A percentile compares a stretch with the other conserved stretches of the same genome.
Evolutionary conservation across 257 asterid genomes (phyloP).

Genomic region (Scutellaria galericulata): DNA sequence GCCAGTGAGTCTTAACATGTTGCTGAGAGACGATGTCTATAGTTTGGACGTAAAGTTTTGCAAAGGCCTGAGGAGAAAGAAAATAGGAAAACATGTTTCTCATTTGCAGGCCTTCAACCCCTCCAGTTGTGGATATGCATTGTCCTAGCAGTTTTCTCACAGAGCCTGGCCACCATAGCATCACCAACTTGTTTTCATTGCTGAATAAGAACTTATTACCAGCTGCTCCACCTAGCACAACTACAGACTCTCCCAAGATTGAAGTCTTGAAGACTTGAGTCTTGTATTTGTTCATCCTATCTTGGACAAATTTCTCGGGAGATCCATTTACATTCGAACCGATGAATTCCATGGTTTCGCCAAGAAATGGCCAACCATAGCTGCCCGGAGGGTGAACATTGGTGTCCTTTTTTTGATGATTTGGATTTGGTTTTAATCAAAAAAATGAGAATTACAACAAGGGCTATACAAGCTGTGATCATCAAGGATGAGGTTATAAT

Average conservation of each 20-base stretch:
- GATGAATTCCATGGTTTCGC: slow-evolving; percentile 52
- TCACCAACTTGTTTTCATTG: slow-evolving; percentile 67
- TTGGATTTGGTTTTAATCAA: background rate
- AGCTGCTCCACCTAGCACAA: slow-evolving; percentile 46
- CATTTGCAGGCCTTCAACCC: slow-evolving; percentile 64
- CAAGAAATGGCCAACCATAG: slow-evolving; percentile 61
- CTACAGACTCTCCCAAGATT: slow-evolving; percentile 57
- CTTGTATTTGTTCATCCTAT: slow-evolving; percentile 44
- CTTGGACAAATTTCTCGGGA: slow-evolving; percentile 48
- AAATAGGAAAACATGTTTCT: slow-evolving; percentile 62
- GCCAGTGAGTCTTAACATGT: slow-evolving; percentile 66
- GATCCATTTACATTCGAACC: slow-evolving; percentile 48
- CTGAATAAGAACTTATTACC: slow-evolving; percentile 71
- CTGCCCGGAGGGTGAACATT: slow-evolving; percentile 62
- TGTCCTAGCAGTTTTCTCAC: slow-evolving; percentile 53
- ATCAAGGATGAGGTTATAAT: slow-evolving; percentile 19
- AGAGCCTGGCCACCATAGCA: slow-evolving; percentile 72
- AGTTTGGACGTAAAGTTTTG: slow-evolving; percentile 52
- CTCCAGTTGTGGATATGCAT: slow-evolving; percentile 51
- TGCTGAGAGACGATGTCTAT: slow-evolving; percentile 58
- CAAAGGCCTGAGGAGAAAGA: slow-evolving; percentile 64
- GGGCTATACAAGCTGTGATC: slow-evolving; percentile 15
- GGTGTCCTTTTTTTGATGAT: slow-evolving; percentile 3
- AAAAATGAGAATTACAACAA: background rate
- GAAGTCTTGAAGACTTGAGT: slow-evolving; percentile 51